phyloP scores from a whole-genome alignment of 306 rosid species.

The Pueraria montana region DNA sequence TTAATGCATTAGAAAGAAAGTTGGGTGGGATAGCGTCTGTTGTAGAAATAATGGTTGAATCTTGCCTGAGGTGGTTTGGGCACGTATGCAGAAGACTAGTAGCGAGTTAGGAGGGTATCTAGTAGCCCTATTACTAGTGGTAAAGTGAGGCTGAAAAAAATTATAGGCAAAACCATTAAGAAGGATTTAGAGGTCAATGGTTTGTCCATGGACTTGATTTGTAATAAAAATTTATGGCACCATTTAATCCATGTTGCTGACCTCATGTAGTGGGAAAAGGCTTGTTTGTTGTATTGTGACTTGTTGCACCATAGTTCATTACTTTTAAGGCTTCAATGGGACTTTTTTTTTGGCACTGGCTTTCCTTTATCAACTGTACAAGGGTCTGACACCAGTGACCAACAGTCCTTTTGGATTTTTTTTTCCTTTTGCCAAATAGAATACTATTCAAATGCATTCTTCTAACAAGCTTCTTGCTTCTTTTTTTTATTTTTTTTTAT shows the following conservation, averaged over 20 bases:
- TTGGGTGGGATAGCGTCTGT: not conserved
- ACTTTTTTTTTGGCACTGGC: conserved; percentile 2
- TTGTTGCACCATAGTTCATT: not conserved
- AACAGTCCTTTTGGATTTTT: too few relatives aligned
- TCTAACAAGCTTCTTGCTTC: too few relatives aligned
- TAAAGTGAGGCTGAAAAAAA: not conserved
- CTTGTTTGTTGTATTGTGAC: not conserved
- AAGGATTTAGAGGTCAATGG: not conserved
- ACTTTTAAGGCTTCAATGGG: not conserved
- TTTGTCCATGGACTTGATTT: not conserved
- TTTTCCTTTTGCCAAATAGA: too few relatives aligned
- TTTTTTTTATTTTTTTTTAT: too few relatives aligned
- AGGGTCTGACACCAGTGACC: not conserved
- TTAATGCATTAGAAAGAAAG: not conserved
- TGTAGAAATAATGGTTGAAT: not conserved
- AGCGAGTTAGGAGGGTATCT: not conserved
- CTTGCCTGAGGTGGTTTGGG: not conserved
- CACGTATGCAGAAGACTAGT: not conserved
- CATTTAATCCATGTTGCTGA: not conserved
- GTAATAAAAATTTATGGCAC: not conserved
- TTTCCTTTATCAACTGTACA: not conserved
- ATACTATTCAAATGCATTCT: too few relatives aligned
- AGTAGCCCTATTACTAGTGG: not conserved
- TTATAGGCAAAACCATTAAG: not conserved
- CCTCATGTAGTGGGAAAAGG: not conserved